Evolutionary conservation across 306 rosid species (phyloP).

Genomic region (Glycyrrhiza uralensis): DNA sequence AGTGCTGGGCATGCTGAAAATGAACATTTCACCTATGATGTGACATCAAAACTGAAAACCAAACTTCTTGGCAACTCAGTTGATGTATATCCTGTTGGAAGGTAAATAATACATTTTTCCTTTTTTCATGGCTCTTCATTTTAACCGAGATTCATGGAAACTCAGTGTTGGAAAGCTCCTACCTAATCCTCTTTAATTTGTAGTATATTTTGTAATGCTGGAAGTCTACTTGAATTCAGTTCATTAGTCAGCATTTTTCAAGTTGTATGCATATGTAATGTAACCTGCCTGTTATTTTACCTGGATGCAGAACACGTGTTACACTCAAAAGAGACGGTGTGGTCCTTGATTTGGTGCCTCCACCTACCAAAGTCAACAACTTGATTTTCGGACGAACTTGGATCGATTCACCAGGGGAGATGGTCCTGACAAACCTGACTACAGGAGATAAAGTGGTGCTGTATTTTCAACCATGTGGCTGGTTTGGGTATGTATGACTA

Average conservation of each 20-base stretch:
- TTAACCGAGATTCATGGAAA: neutral
- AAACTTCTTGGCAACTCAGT: slow-evolving; percentile 82
- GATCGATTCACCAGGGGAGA: slow-evolving; percentile 88
- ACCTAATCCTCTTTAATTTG: neutral
- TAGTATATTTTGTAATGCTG: neutral
- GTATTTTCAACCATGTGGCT: slow-evolving; percentile 93
- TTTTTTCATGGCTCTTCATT: neutral
- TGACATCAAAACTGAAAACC: slow-evolving; percentile 94
- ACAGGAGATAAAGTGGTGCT: slow-evolving; percentile 87
- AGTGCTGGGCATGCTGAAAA: slow-evolving; percentile 96
- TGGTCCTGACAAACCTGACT: slow-evolving; percentile 69
- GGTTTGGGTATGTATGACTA: slow-evolving; percentile 75
- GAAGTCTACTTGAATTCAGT: neutral
- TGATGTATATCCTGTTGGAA: slow-evolving; percentile 92
- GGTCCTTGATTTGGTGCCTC: slow-evolving; percentile 82
- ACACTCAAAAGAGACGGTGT: slow-evolving; percentile 76
- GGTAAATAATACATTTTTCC: slow-evolving; percentile 47
- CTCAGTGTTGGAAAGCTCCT: neutral
- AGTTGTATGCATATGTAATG: neutral
- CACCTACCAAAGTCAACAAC: slow-evolving; percentile 85
- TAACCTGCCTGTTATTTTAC: neutral
- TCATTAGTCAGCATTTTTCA: slow-evolving; percentile 1
- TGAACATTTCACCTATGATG: slow-evolving; percentile 82
- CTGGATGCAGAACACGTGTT: slow-evolving; percentile 72
- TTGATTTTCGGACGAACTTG: slow-evolving; percentile 88